Percentiles rank a stretch among this genome's conserved stretches.
These are phyloP conservation scores for Bipolaris zeicola DNA, from an alignment of 2,329 filamentous ascomycete species.

Conservation along the genomic window DNA sequence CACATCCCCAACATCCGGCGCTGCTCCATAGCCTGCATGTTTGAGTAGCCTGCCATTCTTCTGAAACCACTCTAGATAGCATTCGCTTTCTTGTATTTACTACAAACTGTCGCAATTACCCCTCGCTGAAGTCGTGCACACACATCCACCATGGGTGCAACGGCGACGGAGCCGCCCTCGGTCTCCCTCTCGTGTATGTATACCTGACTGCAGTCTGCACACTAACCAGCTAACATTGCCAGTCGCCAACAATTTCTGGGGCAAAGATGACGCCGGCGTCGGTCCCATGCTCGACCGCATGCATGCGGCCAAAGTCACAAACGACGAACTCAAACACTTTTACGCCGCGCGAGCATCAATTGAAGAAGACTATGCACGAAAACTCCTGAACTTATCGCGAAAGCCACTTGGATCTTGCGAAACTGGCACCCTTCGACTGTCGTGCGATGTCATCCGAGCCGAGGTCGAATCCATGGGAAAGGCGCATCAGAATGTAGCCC, in stretches of 20 bases:
- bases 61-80: conserved; percentile 19
- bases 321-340: conserved; percentile 88
- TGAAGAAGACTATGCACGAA: conserved; percentile 94
- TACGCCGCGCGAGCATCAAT: conserved; percentile 89
- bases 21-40: conserved; percentile 25
- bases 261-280: conserved; percentile 97
- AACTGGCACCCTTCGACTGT: conserved; percentile 78
- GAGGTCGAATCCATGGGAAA: conserved; percentile 95
- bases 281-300: conserved; percentile 90
- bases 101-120: conserved; percentile 16
- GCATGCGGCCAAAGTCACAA: conserved; percentile 88
- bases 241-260: conserved; percentile 99
- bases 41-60: conserved; percentile 26
- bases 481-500: conserved; percentile 85
- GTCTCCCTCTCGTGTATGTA: conserved; percentile 69
- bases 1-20: conserved; percentile 33
- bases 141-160: conserved; percentile 60
- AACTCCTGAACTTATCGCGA: conserved; percentile 81
- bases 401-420: conserved; percentile 91
- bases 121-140: conserved; percentile 31
- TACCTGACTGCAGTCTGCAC: not conserved
- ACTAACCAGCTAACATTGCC: conserved; percentile 37
- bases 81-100: conserved; percentile 20
- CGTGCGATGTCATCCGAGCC: conserved; percentile 83
- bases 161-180: conserved; percentile 64